phyloP scores from a whole-genome alignment of 352 stramenopile genomes.

The Pythium periplocum region DNA sequence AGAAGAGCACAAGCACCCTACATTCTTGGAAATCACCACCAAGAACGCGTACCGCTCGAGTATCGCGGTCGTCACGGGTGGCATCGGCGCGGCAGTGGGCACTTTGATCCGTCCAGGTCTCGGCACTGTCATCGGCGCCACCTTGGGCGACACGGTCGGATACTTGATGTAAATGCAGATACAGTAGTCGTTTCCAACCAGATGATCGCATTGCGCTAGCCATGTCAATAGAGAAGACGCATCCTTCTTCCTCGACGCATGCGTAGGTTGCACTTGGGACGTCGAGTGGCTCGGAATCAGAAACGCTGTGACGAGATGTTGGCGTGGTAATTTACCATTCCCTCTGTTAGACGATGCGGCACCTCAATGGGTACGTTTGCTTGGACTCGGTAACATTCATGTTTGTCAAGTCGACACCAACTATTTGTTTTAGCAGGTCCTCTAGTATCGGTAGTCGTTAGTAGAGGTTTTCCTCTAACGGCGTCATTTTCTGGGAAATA shows the following conservation, averaged over 20 bases:
- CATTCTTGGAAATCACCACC: conserved; percentile 44
- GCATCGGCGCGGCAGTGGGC: conserved; percentile 59
- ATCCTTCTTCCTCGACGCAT: no score
- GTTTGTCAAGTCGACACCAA: no score
- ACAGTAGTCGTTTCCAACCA: background rate
- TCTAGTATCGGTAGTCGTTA: background rate
- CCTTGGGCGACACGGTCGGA: conserved; percentile 70
- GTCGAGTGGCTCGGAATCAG: no score
- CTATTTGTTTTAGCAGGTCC: no score
- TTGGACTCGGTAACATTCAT: no score
- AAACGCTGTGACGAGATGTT: no score
- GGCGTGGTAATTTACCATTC: no score
- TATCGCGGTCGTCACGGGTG: conserved; percentile 61
- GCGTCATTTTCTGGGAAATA: background rate
- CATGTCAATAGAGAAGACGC: background rate
- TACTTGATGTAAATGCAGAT: conserved; percentile 53
- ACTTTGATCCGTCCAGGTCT: conserved; percentile 67
- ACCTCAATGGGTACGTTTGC: no score
- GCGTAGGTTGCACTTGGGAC: no score
- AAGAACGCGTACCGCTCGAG: conserved; percentile 61
- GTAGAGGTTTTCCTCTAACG: conserved; percentile 5
- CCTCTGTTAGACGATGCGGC: no score
- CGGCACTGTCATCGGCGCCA: conserved; percentile 73
- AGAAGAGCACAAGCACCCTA: conserved; percentile 9
- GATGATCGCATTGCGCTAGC: background rate